Base-by-base conservation (phyloP, 2,329 filamentous ascomycete species). In the Xylariales sp. region DNA sequence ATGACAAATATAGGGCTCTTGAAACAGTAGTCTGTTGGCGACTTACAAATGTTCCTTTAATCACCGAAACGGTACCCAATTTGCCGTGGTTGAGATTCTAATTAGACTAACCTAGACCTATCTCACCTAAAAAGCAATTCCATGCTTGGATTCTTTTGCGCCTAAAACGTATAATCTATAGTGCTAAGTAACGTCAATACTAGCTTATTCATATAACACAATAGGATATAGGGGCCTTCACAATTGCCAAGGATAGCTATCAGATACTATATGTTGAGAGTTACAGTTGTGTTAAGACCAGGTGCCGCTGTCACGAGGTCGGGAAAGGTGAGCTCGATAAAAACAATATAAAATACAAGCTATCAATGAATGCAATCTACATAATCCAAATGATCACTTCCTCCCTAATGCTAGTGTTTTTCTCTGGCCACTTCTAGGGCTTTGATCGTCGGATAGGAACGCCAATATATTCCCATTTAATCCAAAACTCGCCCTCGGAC, bases 401-500 rank as follows among this genome's bases (percentile, higher is more conserved):
- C 23, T 43, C 16, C 54, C 52, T 32, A 53, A 32, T 39, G 10
- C 32, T 8, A 41, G n/a, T 34, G 43, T 43, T 49, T 39, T 34
- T 52, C 62, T 48, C 52, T 23, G 34, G 53, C 34, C 49, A 48
- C 48, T 28, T 28, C 16, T 23, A 41, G n/a, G 23, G 16, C 43
- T 34, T 8, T 3, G 8, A 45, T 28, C 3, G 16, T 48, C 32
- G 9, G 16, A 43, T 14, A 30, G 36, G 48, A 52, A 55, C 12
- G 30, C 43, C 56, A 46, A 52, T 49, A 23, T n/a, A 23, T 43
- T 45, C 53, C 41, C n/a, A 30, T 64, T 62, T 81, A 88, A 69
- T 83, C 83, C 78, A 89, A 79, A 67, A 97, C 94, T 68, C 89
- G 88, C n/a, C 95, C 95, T 28, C 93, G 92, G 65, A 90, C 84